phyloP scores from a whole-genome alignment of 2,329 filamentous ascomycete genomes.

The Cladosporium sp. region DNA sequence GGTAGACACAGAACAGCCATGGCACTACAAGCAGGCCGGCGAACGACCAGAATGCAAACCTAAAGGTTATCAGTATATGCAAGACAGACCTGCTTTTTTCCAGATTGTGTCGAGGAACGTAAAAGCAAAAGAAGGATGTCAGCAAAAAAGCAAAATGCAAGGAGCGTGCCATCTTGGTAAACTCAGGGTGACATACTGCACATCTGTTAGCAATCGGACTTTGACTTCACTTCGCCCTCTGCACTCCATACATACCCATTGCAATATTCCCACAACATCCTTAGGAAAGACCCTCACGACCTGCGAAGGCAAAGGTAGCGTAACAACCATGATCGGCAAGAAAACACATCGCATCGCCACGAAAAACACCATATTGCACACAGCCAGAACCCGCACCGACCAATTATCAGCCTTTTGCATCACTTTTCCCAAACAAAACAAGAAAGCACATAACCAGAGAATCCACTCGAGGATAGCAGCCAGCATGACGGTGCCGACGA shows the following conservation, averaged over 20 bases:
- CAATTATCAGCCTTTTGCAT: constrained; percentile 85
- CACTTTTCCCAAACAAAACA: constrained; percentile 86
- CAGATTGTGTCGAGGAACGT: no score
- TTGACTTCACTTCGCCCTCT: neutral
- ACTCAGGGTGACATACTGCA: neutral
- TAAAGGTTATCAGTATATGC: neutral
- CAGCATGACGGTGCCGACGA: constrained; percentile 76
- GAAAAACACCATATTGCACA: constrained; percentile 71
- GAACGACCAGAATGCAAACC: constrained; percentile 90
- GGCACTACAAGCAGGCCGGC: constrained; percentile 78
- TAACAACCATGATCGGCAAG: constrained; percentile 90
- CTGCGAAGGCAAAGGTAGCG: constrained; percentile 71
- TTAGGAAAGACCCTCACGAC: constrained; percentile 70
- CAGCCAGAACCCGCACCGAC: constrained; percentile 73
- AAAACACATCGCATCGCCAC: constrained; percentile 78
- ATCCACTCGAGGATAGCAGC: constrained; percentile 90
- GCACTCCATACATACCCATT: constrained; percentile 52
- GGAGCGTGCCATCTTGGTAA: no score
- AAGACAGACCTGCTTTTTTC: neutral
- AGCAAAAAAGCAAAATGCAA: no score
- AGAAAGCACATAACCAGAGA: constrained; percentile 87
- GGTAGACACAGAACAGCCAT: constrained; percentile 90
- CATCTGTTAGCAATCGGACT: neutral
- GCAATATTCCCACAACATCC: constrained; percentile 65
- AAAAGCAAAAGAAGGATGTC: no score